These are phyloP conservation scores for Cryomyces minteri DNA, from an alignment of 495 filamentous ascomycete species.

Conservation along the genomic window DNA sequence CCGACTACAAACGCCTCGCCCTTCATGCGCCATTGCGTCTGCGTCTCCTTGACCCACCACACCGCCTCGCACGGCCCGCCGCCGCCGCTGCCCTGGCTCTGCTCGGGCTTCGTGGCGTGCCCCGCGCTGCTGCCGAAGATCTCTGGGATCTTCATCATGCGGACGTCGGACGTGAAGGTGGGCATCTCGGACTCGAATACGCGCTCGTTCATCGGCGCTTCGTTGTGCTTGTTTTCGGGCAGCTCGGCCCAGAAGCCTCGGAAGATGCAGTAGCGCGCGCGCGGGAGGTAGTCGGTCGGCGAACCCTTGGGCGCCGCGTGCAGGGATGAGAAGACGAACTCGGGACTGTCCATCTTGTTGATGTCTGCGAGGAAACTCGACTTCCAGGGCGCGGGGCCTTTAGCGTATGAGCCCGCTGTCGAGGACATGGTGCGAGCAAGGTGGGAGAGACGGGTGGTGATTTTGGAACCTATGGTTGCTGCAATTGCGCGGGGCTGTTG, in stretches of 20 bases:
- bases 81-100: constrained; percentile 33
- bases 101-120: constrained; percentile 14
- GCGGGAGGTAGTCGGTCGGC: constrained; percentile 28
- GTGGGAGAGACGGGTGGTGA: constrained; percentile 3
- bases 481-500: neutral
- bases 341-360: constrained; percentile 35
- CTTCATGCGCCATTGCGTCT: constrained; percentile 69
- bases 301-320: constrained; percentile 21
- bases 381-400: constrained; percentile 41
- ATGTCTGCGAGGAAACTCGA: constrained; percentile 46
- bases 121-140: constrained; percentile 31
- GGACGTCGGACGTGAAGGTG: constrained; percentile 70
- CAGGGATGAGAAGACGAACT: constrained; percentile 57
- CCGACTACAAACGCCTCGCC: constrained; percentile 44
- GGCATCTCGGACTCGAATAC: constrained; percentile 57
- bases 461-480: constrained; percentile 7
- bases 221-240: constrained; percentile 47
- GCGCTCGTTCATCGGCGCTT: constrained; percentile 42
- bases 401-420: constrained; percentile 8
- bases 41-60: constrained; percentile 57
- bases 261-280: constrained; percentile 48
- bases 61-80: constrained; percentile 60
- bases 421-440: constrained; percentile 12
- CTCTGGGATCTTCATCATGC: constrained; percentile 68
- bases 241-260: constrained; percentile 67